A percentile compares a stretch with the other conserved stretches of the same genome.
Evolutionary conservation across 805 yeast species (phyloP).

Genomic region (Suhomyces sp.): DNA sequence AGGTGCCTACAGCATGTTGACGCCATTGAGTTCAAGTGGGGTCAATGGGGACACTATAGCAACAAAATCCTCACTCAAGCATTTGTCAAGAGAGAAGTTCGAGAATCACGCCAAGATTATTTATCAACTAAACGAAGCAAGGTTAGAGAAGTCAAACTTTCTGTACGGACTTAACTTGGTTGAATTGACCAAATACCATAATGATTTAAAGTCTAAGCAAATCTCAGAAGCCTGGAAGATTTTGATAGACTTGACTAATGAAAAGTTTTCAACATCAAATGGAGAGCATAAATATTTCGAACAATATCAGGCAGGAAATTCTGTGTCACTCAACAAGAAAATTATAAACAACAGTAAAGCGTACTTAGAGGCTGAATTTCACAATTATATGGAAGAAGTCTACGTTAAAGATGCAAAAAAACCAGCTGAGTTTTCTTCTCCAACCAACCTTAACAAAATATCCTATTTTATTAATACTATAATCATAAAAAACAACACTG

Average conservation of each 20-base stretch:
- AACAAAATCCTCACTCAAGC: constrained; percentile 23
- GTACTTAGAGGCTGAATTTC: constrained; percentile 75
- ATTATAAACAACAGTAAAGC: constrained; percentile 54
- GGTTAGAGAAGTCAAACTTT: constrained; percentile 52
- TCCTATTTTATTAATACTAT: constrained; percentile 50
- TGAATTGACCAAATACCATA: constrained; percentile 53
- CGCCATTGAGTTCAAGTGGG: constrained; percentile 25
- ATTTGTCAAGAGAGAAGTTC: constrained; percentile 52
- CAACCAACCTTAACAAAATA: constrained; percentile 67
- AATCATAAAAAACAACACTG: constrained; percentile 29
- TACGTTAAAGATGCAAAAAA: constrained; percentile 53
- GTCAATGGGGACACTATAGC: constrained; percentile 4
- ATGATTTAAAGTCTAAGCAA: constrained; percentile 67
- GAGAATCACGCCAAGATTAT: constrained; percentile 73
- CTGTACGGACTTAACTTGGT: constrained; percentile 60
- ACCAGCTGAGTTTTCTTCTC: constrained; percentile 45
- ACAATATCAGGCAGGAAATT: constrained; percentile 18
- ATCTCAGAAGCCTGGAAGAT: constrained; percentile 73
- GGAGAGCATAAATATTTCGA: constrained; percentile 35
- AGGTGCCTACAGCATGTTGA: constrained; percentile 30
- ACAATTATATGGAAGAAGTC: constrained; percentile 65
- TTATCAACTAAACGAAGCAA: constrained; percentile 64
- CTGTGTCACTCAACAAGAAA: constrained; percentile 32
- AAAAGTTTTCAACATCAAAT: constrained; percentile 31
- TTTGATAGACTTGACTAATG: constrained; percentile 46